Conservation (phyloP, 176 grass and related monocot species). For the Lolium perenne region DNA sequence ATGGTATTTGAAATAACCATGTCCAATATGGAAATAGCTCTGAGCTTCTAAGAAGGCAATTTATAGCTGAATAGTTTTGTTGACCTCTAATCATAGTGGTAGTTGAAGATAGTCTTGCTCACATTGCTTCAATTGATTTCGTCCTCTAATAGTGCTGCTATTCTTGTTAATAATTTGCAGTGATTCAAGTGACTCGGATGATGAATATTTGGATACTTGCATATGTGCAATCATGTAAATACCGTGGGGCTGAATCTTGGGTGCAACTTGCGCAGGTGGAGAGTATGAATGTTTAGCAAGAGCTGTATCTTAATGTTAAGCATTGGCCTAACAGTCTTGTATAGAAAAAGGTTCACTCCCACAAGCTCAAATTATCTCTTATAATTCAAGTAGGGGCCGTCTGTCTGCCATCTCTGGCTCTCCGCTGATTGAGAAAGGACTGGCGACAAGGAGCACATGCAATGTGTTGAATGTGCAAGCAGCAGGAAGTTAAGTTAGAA, state of each 20-base stretch:
- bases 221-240: slow-evolving; percentile 82
- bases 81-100: background rate
- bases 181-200: slow-evolving; percentile 76
- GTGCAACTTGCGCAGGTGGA: slow-evolving; percentile 39
- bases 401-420: background rate
- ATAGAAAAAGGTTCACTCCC: slow-evolving; percentile 40
- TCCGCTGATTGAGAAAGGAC: slow-evolving; percentile 7
- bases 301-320: slow-evolving; percentile 36
- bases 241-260: slow-evolving; percentile 24
- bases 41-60: background rate
- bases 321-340: slow-evolving; percentile 39
- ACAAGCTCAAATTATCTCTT: background rate
- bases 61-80: background rate
- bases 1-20: background rate
- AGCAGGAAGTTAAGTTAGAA: slow-evolving; percentile 25
- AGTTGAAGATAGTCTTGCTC: background rate
- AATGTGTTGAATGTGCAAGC: slow-evolving; percentile 8
- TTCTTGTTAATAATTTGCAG: slow-evolving; percentile 50
- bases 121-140: slow-evolving; percentile 5
- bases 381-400: background rate
- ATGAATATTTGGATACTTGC: slow-evolving; percentile 83
- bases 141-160: background rate
- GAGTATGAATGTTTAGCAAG: slow-evolving; percentile 37
- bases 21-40: background rate
- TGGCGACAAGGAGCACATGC: slow-evolving; percentile 12